phyloP scores from a whole-genome alignment of 208 protist species.

The Blechomonas ayalai region DNA sequence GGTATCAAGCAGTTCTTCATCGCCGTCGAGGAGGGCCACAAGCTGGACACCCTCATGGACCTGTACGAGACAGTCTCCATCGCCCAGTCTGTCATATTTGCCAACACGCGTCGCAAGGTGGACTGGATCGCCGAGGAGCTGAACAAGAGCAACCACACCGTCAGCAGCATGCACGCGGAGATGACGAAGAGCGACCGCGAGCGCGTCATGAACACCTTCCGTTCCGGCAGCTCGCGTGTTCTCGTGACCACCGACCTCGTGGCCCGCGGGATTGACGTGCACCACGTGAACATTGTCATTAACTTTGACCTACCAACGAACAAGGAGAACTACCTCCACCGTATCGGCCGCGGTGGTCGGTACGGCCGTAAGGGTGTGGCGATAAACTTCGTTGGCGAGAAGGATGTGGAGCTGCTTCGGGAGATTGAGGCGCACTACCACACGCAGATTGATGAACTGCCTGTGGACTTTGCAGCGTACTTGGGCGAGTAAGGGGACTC shows the following conservation, averaged over 20 bases:
- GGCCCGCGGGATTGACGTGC: conserved; percentile 99
- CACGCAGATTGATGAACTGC: conserved; percentile 99
- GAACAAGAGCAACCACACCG: conserved; percentile 87
- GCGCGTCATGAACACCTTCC: conserved; percentile 98
- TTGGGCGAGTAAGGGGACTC: conserved; percentile 36
- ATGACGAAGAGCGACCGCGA: conserved; percentile 97
- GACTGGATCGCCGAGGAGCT: conserved; percentile 95
- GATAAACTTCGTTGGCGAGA: conserved; percentile 99
- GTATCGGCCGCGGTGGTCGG: conserved; percentile 99
- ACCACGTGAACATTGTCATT: conserved; percentile 99
- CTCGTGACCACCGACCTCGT: conserved; percentile 99
- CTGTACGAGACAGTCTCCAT: conserved; percentile 91
- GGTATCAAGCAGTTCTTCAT: conserved; percentile 99
- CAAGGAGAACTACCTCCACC: conserved; percentile 98
- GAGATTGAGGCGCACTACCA: conserved; percentile 99
- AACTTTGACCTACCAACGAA: conserved; percentile 99
- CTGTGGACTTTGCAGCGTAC: conserved; percentile 93
- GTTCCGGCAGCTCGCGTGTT: conserved; percentile 92
- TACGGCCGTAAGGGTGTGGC: conserved; percentile 99
- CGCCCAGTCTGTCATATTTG: conserved; percentile 98
- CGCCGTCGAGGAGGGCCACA: conserved; percentile 95
- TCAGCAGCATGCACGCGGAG: conserved; percentile 97
- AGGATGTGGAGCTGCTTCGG: conserved; percentile 94
- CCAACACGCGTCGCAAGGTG: conserved; percentile 98
- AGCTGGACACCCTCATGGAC: conserved; percentile 97